A percentile compares a stretch with the other conserved stretches of the same genome.
Conservation (phyloP, 2,329 filamentous ascomycete species). For the Sclerotinia minor region DNA sequence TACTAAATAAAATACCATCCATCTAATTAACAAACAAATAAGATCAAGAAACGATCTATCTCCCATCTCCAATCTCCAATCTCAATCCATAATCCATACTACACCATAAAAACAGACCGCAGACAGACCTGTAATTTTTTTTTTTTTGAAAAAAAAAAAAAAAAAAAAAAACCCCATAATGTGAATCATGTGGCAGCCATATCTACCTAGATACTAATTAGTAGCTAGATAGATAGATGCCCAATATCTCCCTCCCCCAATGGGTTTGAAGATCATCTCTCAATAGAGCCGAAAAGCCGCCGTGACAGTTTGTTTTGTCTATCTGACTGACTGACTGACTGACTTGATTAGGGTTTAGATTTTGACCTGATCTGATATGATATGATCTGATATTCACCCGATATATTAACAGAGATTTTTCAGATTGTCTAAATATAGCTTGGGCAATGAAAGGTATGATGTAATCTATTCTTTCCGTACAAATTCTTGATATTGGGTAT, state of each 20-base stretch:
- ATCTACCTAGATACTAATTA: too few relatives aligned
- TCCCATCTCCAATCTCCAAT: too few relatives aligned
- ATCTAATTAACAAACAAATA: too few relatives aligned
- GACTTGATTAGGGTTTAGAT: background rate
- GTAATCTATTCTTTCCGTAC: background rate
- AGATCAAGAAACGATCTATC: too few relatives aligned
- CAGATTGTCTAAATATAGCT: background rate
- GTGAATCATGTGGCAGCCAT: background rate
- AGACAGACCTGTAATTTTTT: too few relatives aligned
- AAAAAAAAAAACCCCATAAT: too few relatives aligned
- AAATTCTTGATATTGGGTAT: background rate
- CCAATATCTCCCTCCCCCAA: background rate
- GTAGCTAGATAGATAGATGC: background rate
- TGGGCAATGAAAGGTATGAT: background rate
- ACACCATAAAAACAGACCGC: too few relatives aligned
- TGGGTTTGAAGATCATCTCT: background rate
- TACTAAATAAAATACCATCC: too few relatives aligned
- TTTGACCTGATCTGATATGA: background rate
- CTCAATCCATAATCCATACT: too few relatives aligned
- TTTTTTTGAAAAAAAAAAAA: too few relatives aligned
- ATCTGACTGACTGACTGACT: too few relatives aligned
- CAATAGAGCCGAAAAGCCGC: background rate
- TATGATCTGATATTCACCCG: background rate
- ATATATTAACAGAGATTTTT: background rate
- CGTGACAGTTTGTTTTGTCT: too few relatives aligned